Evolutionary conservation across 345 rosid species (phyloP).

Genomic region (Eucalyptus viminalis): DNA sequence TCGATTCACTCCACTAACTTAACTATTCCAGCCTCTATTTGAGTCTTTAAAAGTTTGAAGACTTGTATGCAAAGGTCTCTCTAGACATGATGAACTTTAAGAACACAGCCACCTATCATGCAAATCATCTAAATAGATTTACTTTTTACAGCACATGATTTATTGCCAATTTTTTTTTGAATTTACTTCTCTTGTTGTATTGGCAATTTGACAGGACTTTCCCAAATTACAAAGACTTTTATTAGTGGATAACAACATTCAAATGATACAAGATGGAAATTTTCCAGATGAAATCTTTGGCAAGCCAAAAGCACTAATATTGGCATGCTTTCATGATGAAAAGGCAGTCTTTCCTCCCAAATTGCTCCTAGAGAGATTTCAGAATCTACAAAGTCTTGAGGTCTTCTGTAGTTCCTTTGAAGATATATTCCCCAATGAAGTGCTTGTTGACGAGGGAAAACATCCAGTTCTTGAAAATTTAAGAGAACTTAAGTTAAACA

Average conservation of each 20-base stretch:
- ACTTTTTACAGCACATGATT: background rate
- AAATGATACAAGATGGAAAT: background rate
- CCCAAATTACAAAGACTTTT: background rate
- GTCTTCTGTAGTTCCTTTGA: background rate
- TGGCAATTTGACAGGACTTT: background rate
- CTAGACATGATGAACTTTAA: too few relatives aligned
- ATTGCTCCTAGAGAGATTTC: background rate
- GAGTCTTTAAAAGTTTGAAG: background rate
- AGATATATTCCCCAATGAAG: background rate
- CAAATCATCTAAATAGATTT: background rate
- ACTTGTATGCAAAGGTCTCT: accelerated
- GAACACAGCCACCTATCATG: too few relatives aligned
- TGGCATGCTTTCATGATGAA: background rate
- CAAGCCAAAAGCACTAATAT: background rate
- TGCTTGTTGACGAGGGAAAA: accelerated
- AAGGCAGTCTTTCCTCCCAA: background rate
- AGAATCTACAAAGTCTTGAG: background rate
- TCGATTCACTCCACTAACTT: background rate
- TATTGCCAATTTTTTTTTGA: background rate
- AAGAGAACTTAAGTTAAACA: background rate
- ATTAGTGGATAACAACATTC: background rate
- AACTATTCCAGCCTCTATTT: accelerated
- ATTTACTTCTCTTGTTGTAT: background rate
- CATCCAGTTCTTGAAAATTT: background rate
- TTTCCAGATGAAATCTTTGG: background rate